phyloP scores from a whole-genome alignment of 805 yeast genomes.

The Torulaspora quercuum region DNA sequence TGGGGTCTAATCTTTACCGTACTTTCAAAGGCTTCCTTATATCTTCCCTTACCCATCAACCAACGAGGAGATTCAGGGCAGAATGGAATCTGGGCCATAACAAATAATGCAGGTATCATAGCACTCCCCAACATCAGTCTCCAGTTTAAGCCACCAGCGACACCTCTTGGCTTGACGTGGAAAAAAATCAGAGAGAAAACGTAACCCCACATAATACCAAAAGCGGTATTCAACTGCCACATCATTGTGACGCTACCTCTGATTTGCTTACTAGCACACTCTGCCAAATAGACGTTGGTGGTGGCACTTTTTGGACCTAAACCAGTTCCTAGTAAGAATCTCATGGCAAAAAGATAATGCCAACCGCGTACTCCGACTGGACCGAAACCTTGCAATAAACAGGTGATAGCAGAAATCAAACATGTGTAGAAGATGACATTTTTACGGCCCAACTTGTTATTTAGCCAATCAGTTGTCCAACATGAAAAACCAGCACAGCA shows the following conservation, averaged over 20 bases:
- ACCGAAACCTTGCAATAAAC: constrained; percentile 66
- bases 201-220: constrained; percentile 71
- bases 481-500: constrained; percentile 59
- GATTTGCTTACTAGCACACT: constrained; percentile 57
- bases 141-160: constrained; percentile 53
- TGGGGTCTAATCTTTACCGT: constrained; percentile 48
- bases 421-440: constrained; percentile 66
- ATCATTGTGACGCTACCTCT: constrained; percentile 69
- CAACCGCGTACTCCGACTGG: constrained; percentile 46
- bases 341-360: constrained; percentile 65
- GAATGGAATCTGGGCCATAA: constrained; percentile 57
- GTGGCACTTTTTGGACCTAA: constrained; percentile 76
- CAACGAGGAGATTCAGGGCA: constrained; percentile 76
- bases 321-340: constrained; percentile 64
- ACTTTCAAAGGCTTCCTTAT: constrained; percentile 53
- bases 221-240: constrained; percentile 74
- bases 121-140: constrained; percentile 69
- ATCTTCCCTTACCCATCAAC: constrained; percentile 70
- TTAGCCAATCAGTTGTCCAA: constrained; percentile 61
- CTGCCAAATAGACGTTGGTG: constrained; percentile 67
- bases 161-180: constrained; percentile 42
- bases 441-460: constrained; percentile 57
- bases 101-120: constrained; percentile 60
- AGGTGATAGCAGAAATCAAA: constrained; percentile 53
- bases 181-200: constrained; percentile 62